Conservation (phyloP, 768 basidiomycete species). For the Russula ochroleuca region DNA sequence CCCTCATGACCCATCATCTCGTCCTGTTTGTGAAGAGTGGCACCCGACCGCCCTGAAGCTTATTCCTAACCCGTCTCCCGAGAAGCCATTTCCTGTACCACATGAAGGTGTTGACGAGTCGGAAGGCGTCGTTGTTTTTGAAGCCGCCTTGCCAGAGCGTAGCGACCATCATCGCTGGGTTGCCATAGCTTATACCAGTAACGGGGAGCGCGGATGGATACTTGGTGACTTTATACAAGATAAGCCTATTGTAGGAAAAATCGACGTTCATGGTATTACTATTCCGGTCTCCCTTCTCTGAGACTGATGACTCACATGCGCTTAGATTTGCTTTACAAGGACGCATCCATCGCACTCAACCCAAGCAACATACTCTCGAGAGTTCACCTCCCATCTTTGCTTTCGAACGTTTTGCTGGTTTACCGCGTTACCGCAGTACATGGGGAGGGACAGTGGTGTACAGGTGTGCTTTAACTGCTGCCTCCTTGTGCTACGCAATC, state of each 20-base stretch:
- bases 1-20: background rate
- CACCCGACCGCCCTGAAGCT: constrained; percentile 51
- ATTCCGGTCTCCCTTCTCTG: constrained; percentile 18
- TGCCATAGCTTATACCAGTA: constrained; percentile 49
- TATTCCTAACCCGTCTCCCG: constrained; percentile 56
- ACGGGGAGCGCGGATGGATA: constrained; percentile 58
- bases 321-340: constrained; percentile 17
- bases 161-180: constrained; percentile 40
- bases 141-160: constrained; percentile 40
- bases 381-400: constrained; percentile 51
- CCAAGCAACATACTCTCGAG: constrained; percentile 41
- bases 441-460: constrained; percentile 30
- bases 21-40: constrained; percentile 27
- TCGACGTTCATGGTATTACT: constrained; percentile 45
- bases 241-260: constrained; percentile 34
- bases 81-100: constrained; percentile 57
- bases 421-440: constrained; percentile 49
- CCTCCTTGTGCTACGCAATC: background rate
- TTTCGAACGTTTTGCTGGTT: constrained; percentile 59
- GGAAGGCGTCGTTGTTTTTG: constrained; percentile 65
- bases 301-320: constrained; percentile 10
- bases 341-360: constrained; percentile 32
- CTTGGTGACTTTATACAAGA: constrained; percentile 47
- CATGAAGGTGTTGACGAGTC: constrained; percentile 69
- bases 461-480: constrained; percentile 28